Base-by-base conservation (phyloP, 129 eudicot species). In the Chrysanthemum lavandulifolium region DNA sequence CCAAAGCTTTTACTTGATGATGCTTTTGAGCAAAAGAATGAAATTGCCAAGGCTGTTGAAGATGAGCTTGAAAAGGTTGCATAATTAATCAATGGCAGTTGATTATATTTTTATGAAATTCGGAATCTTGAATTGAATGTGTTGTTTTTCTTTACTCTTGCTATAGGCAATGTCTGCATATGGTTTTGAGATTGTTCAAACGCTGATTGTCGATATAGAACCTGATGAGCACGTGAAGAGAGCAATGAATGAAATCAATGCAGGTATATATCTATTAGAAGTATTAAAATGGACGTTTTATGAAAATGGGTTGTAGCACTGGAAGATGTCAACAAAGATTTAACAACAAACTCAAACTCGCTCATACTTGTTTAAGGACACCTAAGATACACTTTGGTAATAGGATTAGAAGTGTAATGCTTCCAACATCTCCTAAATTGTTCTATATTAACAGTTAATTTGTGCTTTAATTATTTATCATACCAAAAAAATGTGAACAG, bases 191-290 rank as follows among this genome's bases (percentile, higher is more conserved):
- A 88, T 88, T 9, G 95, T 88, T 72, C 88, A 88, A 53, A 85
- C 95, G 21, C 80, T 88, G 66, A 88, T 88, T 21, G 82, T 81
- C 48, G 95, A 85, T 57, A 85, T 88, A 48, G 95, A 85, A 62
- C 95, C 91, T 3, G 91, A 88, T 76, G 81, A 65, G 73, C 81
- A 77, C 27, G 95, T 88, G 52, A 88, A 88, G 80, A 72, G 81
- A 68, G 88, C 95, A 31, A 88, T 85, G 95, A 88, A 88, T 18
- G 95, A 88, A 71, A 88, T 88, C 54, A 88, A 88, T 79, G 95
- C 95, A 14, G 91, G 95, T 88, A 80, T 36, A 71, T 57, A 9
- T 21, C 12, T 0, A 8, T 6, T 52, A 58, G 62, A 16, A 3
- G 27, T 56, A 4, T 29, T 23, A 56, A 56, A 5, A 16, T 21